Evolutionary conservation across 106 monocot species (phyloP).

Genomic region (Posidonia australis): DNA sequence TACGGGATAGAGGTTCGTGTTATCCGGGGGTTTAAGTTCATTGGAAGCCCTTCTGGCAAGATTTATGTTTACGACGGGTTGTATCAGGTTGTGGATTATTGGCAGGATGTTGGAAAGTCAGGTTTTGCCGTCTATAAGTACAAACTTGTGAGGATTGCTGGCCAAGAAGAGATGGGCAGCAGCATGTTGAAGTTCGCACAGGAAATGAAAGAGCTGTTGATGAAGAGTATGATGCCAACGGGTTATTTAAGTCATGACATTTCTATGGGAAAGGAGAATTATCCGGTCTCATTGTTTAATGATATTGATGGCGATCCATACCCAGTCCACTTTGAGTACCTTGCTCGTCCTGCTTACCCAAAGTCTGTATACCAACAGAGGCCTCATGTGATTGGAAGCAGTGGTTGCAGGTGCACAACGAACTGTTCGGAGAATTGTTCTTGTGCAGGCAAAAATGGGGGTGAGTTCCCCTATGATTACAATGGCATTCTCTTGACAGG

Average conservation of each 20-base stretch:
- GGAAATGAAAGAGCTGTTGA: constrained; percentile 45
- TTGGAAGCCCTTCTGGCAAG: constrained; percentile 18
- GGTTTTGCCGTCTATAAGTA: constrained; percentile 31
- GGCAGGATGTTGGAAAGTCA: constrained; percentile 25
- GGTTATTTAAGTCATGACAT: constrained; percentile 72
- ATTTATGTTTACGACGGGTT: constrained; percentile 37
- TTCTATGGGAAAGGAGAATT: constrained; percentile 56
- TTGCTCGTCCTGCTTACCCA: constrained; percentile 42
- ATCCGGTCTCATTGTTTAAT: constrained; percentile 63
- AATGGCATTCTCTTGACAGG: constrained; percentile 58
- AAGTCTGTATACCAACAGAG: constrained; percentile 16
- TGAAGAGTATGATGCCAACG: constrained; percentile 27
- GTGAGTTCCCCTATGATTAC: constrained; percentile 70
- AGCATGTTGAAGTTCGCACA: constrained; percentile 15
- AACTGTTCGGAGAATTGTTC: constrained; percentile 52
- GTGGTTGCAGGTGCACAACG: constrained; percentile 52
- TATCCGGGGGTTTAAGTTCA: constrained; percentile 16
- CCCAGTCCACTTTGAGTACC: constrained; percentile 74
- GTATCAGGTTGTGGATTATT: constrained; percentile 16
- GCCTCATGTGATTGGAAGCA: constrained; percentile 10
- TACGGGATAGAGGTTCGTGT: constrained; percentile 32
- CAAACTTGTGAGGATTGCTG: constrained; percentile 17
- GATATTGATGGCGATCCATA: constrained; percentile 69
- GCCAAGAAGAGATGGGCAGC: constrained; percentile 29
- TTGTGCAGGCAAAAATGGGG: constrained; percentile 63